Evolutionary conservation across 306 rosid species (phyloP), one percentile per base, ranked within the genome.

Genomic region (Sindora glabra): DNA sequence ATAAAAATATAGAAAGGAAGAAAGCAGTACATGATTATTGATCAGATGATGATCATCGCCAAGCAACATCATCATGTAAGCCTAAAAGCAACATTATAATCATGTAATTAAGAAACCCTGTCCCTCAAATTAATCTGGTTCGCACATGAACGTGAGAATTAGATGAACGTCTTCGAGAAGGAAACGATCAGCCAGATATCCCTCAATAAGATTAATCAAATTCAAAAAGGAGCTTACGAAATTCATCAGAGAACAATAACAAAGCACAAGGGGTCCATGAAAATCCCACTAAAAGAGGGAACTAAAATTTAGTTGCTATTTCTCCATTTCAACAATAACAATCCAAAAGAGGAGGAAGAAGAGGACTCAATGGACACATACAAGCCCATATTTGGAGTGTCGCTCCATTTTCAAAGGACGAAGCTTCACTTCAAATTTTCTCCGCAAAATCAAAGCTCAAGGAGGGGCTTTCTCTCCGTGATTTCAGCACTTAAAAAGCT

Each of bases 341-440:
- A 65, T 50, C 44, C 17, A 58, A 53, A 1, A 60, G n/a, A 55
- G 19, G 71, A 45, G 64, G 14, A 59, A 56, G 67, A 69, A 70
- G 21, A 62, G 69, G 81, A 71, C 37, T 67, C 59, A 64, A 69
- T 73, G 59, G 50, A 66, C 54, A 73, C 65, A 59, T 36, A 76
- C 48, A 70, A 74, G 59, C 64, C 82, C 48, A 57, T 70, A 81
- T 65, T 74, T 75, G 55, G 76, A n/a, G n/a, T n/a, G 69, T 62
- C 67, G 72, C 72, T 54, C 62, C 49, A 46, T 47, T 75, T 62
- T 76, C 47, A 46, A 70, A 76, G 78, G 76, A 76, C 25, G 8
- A 15, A 72, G 37, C 76, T 57, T 68, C 37, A 17, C 77, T 66
- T 73, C 76, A 69, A 88, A 67, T 82, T 48, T 73, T 81, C 87